Evolutionary conservation across 495 filamentous ascomycete genomes (phyloP), one percentile per base, ranked within the genome.

Genomic region (Choiromyces venosus): DNA sequence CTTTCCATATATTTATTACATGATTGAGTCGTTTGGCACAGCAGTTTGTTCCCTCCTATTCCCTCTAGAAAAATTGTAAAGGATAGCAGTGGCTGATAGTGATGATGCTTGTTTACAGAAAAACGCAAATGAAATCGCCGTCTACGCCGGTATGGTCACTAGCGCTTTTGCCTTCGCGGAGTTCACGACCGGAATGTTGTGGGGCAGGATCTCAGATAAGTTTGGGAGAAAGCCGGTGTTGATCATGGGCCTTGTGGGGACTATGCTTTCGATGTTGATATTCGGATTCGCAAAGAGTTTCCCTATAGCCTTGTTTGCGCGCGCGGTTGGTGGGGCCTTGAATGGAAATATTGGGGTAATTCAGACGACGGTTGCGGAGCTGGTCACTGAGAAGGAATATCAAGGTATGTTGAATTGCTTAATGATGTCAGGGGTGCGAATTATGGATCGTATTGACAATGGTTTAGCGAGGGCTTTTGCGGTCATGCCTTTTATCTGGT

Each of bases 401-500:
- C 92, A 97, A 78, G 90, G 90, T 92, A 82, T 83, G 90, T 86
- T 36, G 36, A 8, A 33, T 8, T 10, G 21, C 9, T 44, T 40
- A 36, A 25, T 46, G 37, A 40, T 67, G 61, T 39, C 38, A 37
- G 64, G 19, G 18, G 52, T 29, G 12, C 52, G 52, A 33, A 61
- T 61, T 4, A 33, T 25, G 25, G 10, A 14, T 29, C 10, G 46
- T 66, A 14, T 7, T 79, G 42, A 76, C 66, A 61, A 29, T 70
- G 21, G 18, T 10, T 56, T 73, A 92, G 91, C 93, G 71, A 91
- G 90, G 65, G 96, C 93, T 65, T 99, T 93, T 83, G 90, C 95
- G 9, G 93, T 99, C 79, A 97, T 99, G 95, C 95, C 95, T 1
- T 92, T 97, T 77, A 90, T 97, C 37, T 99, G 96, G 96, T 97